Base-by-base conservation (phyloP, 306 rosid genomes). In the Ziziphus jujuba region DNA sequence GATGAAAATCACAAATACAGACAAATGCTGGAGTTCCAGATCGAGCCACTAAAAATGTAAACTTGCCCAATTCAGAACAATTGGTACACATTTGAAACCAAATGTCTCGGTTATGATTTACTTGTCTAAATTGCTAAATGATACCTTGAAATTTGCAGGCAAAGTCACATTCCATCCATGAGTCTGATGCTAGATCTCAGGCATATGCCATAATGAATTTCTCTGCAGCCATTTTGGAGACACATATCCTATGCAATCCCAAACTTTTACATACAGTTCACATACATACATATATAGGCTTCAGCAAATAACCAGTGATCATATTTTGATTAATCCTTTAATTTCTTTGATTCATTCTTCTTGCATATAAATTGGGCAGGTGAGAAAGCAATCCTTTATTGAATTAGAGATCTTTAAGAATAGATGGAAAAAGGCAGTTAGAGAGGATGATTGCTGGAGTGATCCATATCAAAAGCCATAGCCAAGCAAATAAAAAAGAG, bases 371-470 rank as follows among this genome's bases (percentile, higher is more conserved):
- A n/a, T 52, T 21, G n/a, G 40, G 50, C 63, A 83, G 82, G 84
- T 76, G 66, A 75, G 87, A 72, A 79, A 67, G 57, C 63, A 51
- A 15, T 83, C 82, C 34, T 51, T 22, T 25, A 34, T 53, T 70
- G 80, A 83, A 65, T 58, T 83, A 33, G 84, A 82, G 50, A 79
- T 23, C 43, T 82, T 79, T 75, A 79, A 75, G 72, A 72, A 52
- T 11, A 83, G 82, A 73, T 83, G 80, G 87, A 72, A 61, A 72
- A 75, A 66, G 69, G 84, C 82, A 61, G 63, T 62, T 19, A 51
- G 19, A 59, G 80, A 73, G 21, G 84, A 83, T 57, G 22, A 45
- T 16, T 70, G 69, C 67, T 83, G 84, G 87, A 48, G 21, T 50
- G 84, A 72, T 51, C 77, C 79, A 15, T 65, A 65, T 38, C 55